Conservation (phyloP, 129 eudicot species). For the Flaveria ramosissima region DNA sequence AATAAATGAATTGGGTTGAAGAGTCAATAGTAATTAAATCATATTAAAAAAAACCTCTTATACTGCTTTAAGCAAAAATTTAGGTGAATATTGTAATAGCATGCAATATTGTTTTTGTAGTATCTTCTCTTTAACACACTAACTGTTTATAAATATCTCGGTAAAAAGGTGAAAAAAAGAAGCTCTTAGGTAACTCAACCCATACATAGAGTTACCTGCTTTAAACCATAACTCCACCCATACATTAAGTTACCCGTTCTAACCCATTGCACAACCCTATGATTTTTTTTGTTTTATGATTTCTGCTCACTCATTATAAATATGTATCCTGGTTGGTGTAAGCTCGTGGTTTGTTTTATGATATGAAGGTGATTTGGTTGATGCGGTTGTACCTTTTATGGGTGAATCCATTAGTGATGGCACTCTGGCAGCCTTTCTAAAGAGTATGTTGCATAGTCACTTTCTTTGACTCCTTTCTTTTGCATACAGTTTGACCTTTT, state of each 20-base stretch:
- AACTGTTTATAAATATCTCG: no score
- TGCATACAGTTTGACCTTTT: neutral
- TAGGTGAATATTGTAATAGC: neutral
- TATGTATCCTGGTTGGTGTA: slow-evolving; percentile 19
- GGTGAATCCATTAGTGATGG: slow-evolving; percentile 70
- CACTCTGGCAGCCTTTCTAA: slow-evolving; percentile 55
- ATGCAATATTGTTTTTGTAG: neutral
- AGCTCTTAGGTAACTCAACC: no score
- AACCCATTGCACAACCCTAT: neutral
- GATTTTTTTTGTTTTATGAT: neutral
- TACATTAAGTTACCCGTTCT: neutral
- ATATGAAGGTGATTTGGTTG: slow-evolving; percentile 61
- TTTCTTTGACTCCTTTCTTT: slow-evolving; percentile 7
- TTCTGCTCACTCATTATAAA: neutral
- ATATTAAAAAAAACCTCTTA: neutral
- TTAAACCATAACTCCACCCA: no score
- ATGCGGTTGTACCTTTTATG: slow-evolving; percentile 68
- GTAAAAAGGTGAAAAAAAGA: no score
- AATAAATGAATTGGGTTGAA: neutral
- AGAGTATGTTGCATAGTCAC: slow-evolving; percentile 42
- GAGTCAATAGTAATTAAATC: neutral
- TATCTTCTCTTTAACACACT: neutral
- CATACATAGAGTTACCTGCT: no score
- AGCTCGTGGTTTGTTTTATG: neutral
- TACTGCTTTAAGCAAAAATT: neutral